Percentiles rank a stretch among this genome's conserved stretches.
phyloP scores from a whole-genome alignment of 108 stramenopile species.

The Aureococcus anophagefferens region DNA sequence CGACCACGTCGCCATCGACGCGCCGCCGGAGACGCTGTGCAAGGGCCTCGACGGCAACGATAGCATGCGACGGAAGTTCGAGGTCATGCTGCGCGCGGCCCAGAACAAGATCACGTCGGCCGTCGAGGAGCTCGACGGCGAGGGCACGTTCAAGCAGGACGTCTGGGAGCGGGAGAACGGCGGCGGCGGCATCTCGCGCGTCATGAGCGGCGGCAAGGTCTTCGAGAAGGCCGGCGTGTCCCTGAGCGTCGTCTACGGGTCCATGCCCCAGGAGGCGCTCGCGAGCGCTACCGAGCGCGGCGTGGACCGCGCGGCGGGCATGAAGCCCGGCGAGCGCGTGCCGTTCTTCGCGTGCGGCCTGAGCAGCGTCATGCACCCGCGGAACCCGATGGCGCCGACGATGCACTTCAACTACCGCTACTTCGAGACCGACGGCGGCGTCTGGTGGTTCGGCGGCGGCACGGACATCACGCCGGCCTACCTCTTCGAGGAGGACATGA shows the following conservation, averaged over 20 bases:
- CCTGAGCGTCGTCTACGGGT: constrained; percentile 89
- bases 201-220: constrained; percentile 81
- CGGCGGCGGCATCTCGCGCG: constrained; percentile 91
- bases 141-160: constrained; percentile 78
- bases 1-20: constrained; percentile 8
- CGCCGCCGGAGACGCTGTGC: constrained; percentile 59
- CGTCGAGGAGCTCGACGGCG: constrained; percentile 83
- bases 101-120: constrained; percentile 79
- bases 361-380: constrained; percentile 92
- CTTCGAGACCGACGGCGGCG: constrained; percentile 97
- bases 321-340: constrained; percentile 74
- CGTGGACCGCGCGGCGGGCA: constrained; percentile 77
- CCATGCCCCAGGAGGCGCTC: constrained; percentile 82
- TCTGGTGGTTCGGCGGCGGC: constrained; percentile 99
- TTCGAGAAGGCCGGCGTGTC: constrained; percentile 98
- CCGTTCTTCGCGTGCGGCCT: constrained; percentile 96
- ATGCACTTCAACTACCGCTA: constrained; percentile 99
- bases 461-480: constrained; percentile 98
- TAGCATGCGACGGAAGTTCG: constrained; percentile 83
- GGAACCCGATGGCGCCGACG: constrained; percentile 89
- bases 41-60: constrained; percentile 81
- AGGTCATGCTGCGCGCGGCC: constrained; percentile 76
- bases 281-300: constrained; percentile 89
- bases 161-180: constrained; percentile 85
- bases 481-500: constrained; percentile 87